phyloP scores from a whole-genome alignment of 768 basidiomycete species.

The Cystobasidium onofrii region DNA sequence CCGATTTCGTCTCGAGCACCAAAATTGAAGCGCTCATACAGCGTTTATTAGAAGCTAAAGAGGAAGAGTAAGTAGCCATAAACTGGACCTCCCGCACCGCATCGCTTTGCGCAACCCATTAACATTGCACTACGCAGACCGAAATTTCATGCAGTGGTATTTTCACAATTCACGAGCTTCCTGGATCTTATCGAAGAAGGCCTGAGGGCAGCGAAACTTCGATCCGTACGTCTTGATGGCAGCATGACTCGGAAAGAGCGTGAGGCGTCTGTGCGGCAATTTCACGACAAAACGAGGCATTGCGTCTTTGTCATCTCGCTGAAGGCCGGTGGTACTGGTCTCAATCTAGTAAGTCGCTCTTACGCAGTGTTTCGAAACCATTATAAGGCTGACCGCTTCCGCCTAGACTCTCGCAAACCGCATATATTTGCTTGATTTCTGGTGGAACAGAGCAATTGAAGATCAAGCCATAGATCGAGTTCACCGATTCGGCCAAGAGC shows the following conservation, averaged over 20 bases:
- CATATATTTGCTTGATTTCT: constrained; percentile 8
- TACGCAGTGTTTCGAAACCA: too few relatives aligned
- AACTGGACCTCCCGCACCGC: too few relatives aligned
- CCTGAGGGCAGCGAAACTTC: constrained; percentile 56
- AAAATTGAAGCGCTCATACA: constrained; percentile 76
- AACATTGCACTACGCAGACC: too few relatives aligned
- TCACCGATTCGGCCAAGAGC: constrained; percentile 42
- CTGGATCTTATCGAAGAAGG: constrained; percentile 68
- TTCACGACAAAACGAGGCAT: constrained; percentile 45
- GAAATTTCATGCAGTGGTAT: constrained; percentile 72
- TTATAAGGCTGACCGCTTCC: neutral
- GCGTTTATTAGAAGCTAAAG: constrained; percentile 55
- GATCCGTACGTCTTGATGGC: constrained; percentile 72
- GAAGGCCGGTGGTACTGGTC: constrained; percentile 85
- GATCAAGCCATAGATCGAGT: constrained; percentile 39
- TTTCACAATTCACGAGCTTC: constrained; percentile 84
- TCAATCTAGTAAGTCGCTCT: constrained; percentile 56
- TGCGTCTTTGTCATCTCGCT: constrained; percentile 46
- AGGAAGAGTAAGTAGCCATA: constrained; percentile 55
- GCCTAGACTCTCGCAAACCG: constrained; percentile 11
- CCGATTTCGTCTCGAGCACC: constrained; percentile 71
- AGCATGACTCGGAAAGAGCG: constrained; percentile 81
- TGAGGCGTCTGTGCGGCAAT: constrained; percentile 64
- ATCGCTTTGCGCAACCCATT: too few relatives aligned
- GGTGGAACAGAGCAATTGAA: constrained; percentile 34